Base-by-base conservation (phyloP, 805 yeast species). In the Teunomyces tritomae region DNA sequence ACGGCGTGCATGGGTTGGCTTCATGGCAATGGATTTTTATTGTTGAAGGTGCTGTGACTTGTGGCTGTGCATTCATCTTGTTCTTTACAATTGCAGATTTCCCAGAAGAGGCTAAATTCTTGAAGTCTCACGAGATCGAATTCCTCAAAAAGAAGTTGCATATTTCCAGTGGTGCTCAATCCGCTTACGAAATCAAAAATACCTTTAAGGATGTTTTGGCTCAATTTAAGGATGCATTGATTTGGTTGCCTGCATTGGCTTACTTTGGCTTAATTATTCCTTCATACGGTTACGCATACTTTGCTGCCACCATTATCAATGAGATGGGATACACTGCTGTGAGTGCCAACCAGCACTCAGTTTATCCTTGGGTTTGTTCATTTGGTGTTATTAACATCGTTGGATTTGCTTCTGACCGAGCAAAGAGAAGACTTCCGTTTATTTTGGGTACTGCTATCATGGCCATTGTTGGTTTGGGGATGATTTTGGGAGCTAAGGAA, bases 331-430 rank as follows among this genome's bases (percentile, higher is more conserved):
- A 84, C 71, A 76, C 88, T 2, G 83, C 88, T 2, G 85, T 82
- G 57, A 72, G 78, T 47, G 92, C 95, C 8, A 89, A 89, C 64
- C 78, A 85, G 47, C 84, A 84, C 67, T 85, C 96, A 0, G 87
- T 89, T 43, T 90, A 89, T 55, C 95, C 96, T 16, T 89, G 95
- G 91, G 73, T 87, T 36, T 69, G 77, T 27, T 87, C 96, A 0
- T 85, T 89, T 59, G 89, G 85, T 5, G 69, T 78, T 29, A 78
- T 84, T 39, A 82, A 84, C 67, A 57, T 79, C 3, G 52, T 77
- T n/a, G 92, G 96, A 0, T 68, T 73, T 49, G 52, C 46, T 63
- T 57, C 45, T 64, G 96, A 89, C 62, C 64, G 59, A 41, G 45
- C 68, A 17, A 70, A 77, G 50, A 58, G 61, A 41, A 74, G 89